Percentiles rank a stretch among this genome's conserved stretches.
phyloP scores from a whole-genome alignment of 2,329 filamentous ascomycete species.

The Colletotrichum trifolii region DNA sequence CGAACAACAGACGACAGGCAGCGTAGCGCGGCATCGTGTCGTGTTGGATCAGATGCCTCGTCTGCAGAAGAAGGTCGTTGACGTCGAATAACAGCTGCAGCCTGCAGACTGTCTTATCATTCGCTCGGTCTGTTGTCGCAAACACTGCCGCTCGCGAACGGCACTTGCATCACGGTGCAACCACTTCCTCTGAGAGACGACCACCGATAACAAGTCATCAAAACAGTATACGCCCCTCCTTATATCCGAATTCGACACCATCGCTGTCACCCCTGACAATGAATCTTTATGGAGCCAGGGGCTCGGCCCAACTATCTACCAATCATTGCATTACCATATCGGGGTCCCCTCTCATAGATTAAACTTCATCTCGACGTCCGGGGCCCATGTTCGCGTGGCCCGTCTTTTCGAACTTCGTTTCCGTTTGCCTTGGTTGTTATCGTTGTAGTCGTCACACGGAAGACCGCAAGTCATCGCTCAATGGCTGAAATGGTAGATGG shows the following conservation, averaged over 20 bases:
- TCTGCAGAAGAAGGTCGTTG: slow-evolving; percentile 2
- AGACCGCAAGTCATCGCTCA: no score
- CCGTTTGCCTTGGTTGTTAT: slow-evolving; percentile 15
- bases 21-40: not conserved
- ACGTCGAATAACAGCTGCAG: slow-evolving; percentile 9
- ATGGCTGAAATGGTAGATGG: not conserved
- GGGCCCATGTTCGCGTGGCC: slow-evolving; percentile 25
- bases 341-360: slow-evolving; percentile 20
- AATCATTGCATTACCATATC: slow-evolving; percentile 16
- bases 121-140: not conserved
- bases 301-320: not conserved
- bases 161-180: slow-evolving; percentile 32
- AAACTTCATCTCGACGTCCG: slow-evolving; percentile 35
- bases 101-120: not conserved
- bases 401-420: slow-evolving; percentile 27
- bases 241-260: not conserved
- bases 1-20: slow-evolving; percentile 31
- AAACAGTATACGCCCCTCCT: slow-evolving; percentile 11
- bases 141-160: slow-evolving; percentile 7
- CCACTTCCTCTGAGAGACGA: slow-evolving; percentile 11
- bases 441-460: not conserved
- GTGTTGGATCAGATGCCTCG: slow-evolving; percentile 18
- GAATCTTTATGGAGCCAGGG: slow-evolving; percentile 17
- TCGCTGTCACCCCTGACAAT: not conserved
- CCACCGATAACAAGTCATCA: not conserved